A percentile compares a stretch with the other conserved stretches of the same genome.
Conservation (phyloP, 1,284 basidiomycete genomes). For the Sphagnurus paluster region DNA sequence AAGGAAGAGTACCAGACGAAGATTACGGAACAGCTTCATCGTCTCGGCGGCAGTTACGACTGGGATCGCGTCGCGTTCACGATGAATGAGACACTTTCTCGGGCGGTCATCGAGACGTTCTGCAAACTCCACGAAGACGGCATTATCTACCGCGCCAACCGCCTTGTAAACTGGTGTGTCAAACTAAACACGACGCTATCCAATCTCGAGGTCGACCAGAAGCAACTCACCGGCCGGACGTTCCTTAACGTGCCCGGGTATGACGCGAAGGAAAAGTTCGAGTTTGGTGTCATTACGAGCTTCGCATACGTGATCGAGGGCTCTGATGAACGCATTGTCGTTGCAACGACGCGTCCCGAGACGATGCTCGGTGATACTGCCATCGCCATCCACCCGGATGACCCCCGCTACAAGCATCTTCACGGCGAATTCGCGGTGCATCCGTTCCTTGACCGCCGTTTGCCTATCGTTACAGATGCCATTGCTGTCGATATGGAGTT, state of each 20-base stretch:
- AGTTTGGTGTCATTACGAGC: slow-evolving; percentile 95
- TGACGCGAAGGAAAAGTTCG: slow-evolving; percentile 91
- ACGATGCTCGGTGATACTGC: slow-evolving; percentile 99
- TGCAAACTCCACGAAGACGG: slow-evolving; percentile 92
- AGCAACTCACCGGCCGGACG: slow-evolving; percentile 87
- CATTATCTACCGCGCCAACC: slow-evolving; percentile 93
- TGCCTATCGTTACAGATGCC: slow-evolving; percentile 89
- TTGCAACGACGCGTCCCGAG: slow-evolving; percentile 98
- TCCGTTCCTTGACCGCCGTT: slow-evolving; percentile 81
- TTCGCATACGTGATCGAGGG: slow-evolving; percentile 93
- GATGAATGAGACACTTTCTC: slow-evolving; percentile 84
- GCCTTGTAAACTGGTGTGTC: slow-evolving; percentile 99
- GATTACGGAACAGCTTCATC: slow-evolving; percentile 88
- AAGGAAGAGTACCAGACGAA: slow-evolving; percentile 96
- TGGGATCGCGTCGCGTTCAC: slow-evolving; percentile 96
- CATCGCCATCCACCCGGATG: slow-evolving; percentile 95
- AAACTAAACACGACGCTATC: slow-evolving; percentile 95
- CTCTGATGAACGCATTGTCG: slow-evolving; percentile 90
- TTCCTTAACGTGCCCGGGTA: slow-evolving; percentile 93
- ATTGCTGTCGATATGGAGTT: slow-evolving; percentile 95
- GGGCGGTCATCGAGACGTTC: slow-evolving; percentile 92
- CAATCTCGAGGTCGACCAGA: slow-evolving; percentile 97
- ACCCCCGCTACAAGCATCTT: slow-evolving; percentile 93
- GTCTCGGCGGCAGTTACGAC: slow-evolving; percentile 93
- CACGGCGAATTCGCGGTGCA: slow-evolving; percentile 93